Conservation (phyloP, 345 rosid species). For the Streptanthus diversifolius region DNA sequence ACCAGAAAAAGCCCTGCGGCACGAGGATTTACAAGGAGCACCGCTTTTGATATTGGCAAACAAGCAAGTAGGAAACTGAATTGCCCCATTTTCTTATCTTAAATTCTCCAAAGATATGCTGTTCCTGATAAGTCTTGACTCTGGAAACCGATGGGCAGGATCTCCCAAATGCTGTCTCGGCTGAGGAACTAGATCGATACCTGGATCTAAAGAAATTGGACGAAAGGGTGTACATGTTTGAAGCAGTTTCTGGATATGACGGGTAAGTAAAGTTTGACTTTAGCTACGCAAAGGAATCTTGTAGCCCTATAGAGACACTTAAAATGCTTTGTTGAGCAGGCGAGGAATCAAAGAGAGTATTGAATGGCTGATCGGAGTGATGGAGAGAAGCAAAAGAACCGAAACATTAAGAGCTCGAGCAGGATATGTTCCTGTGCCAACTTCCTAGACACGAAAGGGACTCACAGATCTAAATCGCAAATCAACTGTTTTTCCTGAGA, state of each 20-base stretch:
- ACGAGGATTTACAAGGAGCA: slow-evolving; percentile 96
- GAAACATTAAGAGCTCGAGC: slow-evolving; percentile 76
- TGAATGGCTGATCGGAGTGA: slow-evolving; percentile 87
- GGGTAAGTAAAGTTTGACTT: slow-evolving; percentile 52
- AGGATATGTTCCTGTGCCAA: slow-evolving; percentile 42
- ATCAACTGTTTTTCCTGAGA: slow-evolving; percentile 8
- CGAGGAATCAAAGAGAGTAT: slow-evolving; percentile 81
- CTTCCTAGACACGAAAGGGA: slow-evolving; percentile 15
- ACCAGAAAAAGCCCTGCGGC: slow-evolving; percentile 88
- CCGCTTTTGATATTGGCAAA: slow-evolving; percentile 89
- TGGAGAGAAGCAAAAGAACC: slow-evolving; percentile 98
- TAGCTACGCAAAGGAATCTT: not conserved
- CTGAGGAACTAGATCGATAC: slow-evolving; percentile 79
- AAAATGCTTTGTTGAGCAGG: slow-evolving; percentile 41
- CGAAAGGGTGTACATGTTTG: slow-evolving; percentile 85
- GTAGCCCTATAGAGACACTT: not conserved
- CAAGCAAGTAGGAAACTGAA: slow-evolving; percentile 63
- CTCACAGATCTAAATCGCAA: not conserved
- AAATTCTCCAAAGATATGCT: not conserved
- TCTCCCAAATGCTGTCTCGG: slow-evolving; percentile 77
- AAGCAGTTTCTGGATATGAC: slow-evolving; percentile 89
- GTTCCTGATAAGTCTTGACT: slow-evolving; percentile 4
- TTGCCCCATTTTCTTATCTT: not conserved
- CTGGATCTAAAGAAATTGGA: slow-evolving; percentile 93
- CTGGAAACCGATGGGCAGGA: slow-evolving; percentile 49